phyloP scores from a whole-genome alignment of 805 yeast species.

The Hanseniaspora jakobsenii region DNA sequence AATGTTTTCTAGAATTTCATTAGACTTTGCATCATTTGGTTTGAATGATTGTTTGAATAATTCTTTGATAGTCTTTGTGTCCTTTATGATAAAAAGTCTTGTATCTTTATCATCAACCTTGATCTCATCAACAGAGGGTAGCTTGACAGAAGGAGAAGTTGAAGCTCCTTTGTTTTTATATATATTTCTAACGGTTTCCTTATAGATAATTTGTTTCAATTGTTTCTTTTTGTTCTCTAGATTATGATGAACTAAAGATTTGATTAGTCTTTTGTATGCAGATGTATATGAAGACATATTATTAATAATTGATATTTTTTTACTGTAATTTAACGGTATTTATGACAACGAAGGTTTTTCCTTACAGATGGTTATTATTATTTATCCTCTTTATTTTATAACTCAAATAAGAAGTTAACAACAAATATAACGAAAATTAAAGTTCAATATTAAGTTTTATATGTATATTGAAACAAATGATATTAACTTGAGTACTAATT shows the following conservation, averaged over 20 bases:
- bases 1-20: constrained; percentile 27
- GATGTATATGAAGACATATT: constrained; percentile 17
- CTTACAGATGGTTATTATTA: too few species aligned
- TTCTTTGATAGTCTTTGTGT: constrained; percentile 20
- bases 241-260: constrained; percentile 7
- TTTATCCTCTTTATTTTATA: too few species aligned
- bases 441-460: too few species aligned
- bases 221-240: constrained; percentile 17
- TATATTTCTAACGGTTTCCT: constrained; percentile 7
- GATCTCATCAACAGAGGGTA: constrained; percentile 17
- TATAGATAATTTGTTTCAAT: constrained; percentile 17
- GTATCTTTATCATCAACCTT: constrained; percentile 13
- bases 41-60: constrained; percentile 18
- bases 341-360: neutral
- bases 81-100: constrained; percentile 16
- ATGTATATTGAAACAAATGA: too few species aligned
- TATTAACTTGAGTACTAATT: too few species aligned
- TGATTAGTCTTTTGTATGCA: constrained; percentile 4
- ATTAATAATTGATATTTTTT: neutral
- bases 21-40: constrained; percentile 8
- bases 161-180: constrained; percentile 8
- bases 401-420: too few species aligned
- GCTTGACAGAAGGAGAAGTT: neutral
- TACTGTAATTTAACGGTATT: constrained; percentile 4
- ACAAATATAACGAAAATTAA: too few species aligned